Evolutionary conservation across 2,329 filamentous ascomycete genomes (phyloP), one percentile per base, ranked within the genome.

Genomic region (Stachybotrys elegans): DNA sequence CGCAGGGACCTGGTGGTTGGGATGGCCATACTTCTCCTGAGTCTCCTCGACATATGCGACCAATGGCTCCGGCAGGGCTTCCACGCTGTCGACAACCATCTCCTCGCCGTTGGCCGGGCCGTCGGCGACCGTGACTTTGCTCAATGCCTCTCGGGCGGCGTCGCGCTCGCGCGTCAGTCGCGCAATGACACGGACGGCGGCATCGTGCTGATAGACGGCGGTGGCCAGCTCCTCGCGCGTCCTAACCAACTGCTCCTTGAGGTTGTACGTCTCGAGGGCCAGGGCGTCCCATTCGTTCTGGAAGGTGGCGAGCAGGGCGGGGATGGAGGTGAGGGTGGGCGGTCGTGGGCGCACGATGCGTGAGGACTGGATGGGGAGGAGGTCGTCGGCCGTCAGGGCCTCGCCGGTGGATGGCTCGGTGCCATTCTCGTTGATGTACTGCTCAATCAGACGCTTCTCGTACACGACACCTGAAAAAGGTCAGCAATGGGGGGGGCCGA

Each of bases 281-380:
- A 96, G 72, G 8, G 91, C 85, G 63, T 98, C 93, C 93, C 93
- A 98, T 75, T 98, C 93, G 65, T 95, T 95, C 66, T 98, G 93
- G 66, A 98, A 97, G 31, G 91, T 86, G 40, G 88, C 86, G 44
- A 98, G 85, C 44, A 98, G 80, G 16, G 93, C 90, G 19, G 93
- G 93, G 60, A 98, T 95, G 29, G 93, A 98, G 43, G 93, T 97
- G 57, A 97, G 82, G 25, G 89, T 91, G 23, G 93, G 92, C 46
- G 93, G 91, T 59, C 93, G 82, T 41, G 93, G 92, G 56, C 87
- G 86, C 49, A 96, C 88, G 55, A 89, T 79, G 68, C 86, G 84
- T 55, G 86, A 78, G 47, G 88, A 83, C 71, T 93, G 89, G 65
- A 98, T 78, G 51, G 90, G 84, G 58, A 98, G 77, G 48, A 98